These are phyloP conservation scores for Cicer cuneatum DNA, from an alignment of 306 rosid genomes.

Conservation along the genomic window DNA sequence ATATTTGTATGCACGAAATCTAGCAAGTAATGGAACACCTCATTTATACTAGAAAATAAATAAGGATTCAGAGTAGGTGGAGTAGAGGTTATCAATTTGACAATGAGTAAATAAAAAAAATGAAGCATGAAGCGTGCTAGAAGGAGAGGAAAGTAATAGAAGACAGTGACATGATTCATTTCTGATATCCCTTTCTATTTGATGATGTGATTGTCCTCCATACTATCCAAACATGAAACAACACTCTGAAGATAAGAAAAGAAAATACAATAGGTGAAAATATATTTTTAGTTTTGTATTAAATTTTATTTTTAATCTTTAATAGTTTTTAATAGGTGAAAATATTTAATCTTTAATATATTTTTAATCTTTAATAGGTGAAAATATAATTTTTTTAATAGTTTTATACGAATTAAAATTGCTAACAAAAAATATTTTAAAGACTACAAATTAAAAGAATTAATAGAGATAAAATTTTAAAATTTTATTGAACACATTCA, in stretches of 20 bases:
- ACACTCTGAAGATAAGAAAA: not conserved
- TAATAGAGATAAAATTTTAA: too few relatives aligned
- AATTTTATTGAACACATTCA: too few relatives aligned
- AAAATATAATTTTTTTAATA: too few relatives aligned
- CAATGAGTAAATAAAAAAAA: constrained; percentile 37
- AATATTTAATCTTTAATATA: too few relatives aligned
- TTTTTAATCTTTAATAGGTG: too few relatives aligned
- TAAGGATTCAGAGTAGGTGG: constrained; percentile 10
- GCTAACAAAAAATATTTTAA: too few relatives aligned
- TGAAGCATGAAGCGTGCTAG: constrained; percentile 37
- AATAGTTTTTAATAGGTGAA: too few relatives aligned
- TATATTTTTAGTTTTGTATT: too few relatives aligned
- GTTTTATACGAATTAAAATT: too few relatives aligned
- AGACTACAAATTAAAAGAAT: too few relatives aligned
- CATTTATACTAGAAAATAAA: constrained; percentile 35
- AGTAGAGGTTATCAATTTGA: constrained; percentile 37
- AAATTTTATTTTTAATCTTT: too few relatives aligned
- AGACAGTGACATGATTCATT: constrained; percentile 43
- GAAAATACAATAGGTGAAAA: too few relatives aligned
- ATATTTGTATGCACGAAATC: not conserved
- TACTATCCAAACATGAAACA: constrained; percentile 1
- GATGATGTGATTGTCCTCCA: constrained; percentile 45
- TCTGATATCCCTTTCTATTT: not conserved
- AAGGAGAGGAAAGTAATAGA: constrained; percentile 37
- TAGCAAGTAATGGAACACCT: constrained; percentile 37